These are phyloP conservation scores for Hevea brasiliensis DNA, from an alignment of 345 rosid genomes.

Conservation along the genomic window DNA sequence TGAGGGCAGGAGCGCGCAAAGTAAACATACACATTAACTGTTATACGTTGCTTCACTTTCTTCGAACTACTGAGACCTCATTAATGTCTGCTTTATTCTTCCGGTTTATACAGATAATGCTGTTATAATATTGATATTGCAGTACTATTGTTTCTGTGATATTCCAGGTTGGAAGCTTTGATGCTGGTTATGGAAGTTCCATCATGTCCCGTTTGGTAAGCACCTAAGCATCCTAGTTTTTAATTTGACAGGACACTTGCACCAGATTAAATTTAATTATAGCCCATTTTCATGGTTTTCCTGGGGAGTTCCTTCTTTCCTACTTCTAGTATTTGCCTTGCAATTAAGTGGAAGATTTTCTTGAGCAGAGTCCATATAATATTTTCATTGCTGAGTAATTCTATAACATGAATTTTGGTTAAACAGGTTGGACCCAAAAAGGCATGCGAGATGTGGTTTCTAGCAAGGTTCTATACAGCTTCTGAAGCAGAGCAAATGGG, in stretches of 20 bases:
- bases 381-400: neutral
- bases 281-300: too few relatives aligned
- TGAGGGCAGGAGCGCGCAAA: neutral
- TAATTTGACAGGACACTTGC: neutral
- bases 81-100: neutral
- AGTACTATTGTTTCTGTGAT: neutral
- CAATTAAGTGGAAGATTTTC: neutral
- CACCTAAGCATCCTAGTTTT: neutral
- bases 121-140: neutral
- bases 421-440: constrained; percentile 84
- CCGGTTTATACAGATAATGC: neutral
- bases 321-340: neutral
- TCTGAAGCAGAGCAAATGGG: constrained; percentile 95
- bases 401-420: constrained; percentile 7
- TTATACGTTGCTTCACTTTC: neutral
- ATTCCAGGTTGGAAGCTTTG: constrained; percentile 94
- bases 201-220: constrained; percentile 95
- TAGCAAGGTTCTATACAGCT: constrained; percentile 84
- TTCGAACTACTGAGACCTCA: neutral
- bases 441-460: constrained; percentile 96
- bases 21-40: neutral
- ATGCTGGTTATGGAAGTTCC: constrained; percentile 97
- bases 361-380: neutral
- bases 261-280: too few relatives aligned
- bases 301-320: too few relatives aligned